Conservation (phyloP, 192 early-diverging fungal genomes). For the Helicostylum pulchrum region DNA sequence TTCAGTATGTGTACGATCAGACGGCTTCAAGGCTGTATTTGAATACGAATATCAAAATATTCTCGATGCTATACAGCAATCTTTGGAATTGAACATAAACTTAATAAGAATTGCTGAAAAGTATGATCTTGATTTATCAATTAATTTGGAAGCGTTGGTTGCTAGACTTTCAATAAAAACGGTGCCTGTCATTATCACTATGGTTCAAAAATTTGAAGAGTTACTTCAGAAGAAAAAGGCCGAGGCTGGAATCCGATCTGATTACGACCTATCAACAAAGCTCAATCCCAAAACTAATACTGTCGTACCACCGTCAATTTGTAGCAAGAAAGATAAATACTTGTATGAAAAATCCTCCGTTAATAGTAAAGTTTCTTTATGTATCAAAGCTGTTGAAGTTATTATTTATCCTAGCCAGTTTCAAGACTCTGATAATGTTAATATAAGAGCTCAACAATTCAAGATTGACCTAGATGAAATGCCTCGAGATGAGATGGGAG, state of each 20-base stretch:
- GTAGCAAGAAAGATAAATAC: background rate
- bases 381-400: conserved; percentile 25
- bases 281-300: background rate
- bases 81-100: conserved; percentile 30
- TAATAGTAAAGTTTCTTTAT: background rate
- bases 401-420: conserved; percentile 47
- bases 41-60: conserved; percentile 79
- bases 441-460: conserved; percentile 26
- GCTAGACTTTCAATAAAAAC: conserved; percentile 43
- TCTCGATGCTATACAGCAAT: conserved; percentile 56
- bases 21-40: conserved; percentile 47
- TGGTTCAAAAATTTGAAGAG: conserved; percentile 41
- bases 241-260: conserved; percentile 19
- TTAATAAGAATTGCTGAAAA: conserved; percentile 4
- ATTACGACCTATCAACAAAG: background rate
- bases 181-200: conserved; percentile 55
- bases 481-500: background rate
- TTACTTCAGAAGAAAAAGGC: conserved; percentile 56
- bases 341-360: background rate
- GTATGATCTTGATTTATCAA: background rate
- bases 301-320: background rate
- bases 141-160: conserved; percentile 18
- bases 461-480: conserved; percentile 18
- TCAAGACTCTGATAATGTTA: conserved; percentile 43
- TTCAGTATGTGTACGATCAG: background rate